Evolutionary conservation across 148 eudicot genomes (phyloP), one percentile per base, ranked within the genome.

Genomic region (Chenopodium formosanum): DNA sequence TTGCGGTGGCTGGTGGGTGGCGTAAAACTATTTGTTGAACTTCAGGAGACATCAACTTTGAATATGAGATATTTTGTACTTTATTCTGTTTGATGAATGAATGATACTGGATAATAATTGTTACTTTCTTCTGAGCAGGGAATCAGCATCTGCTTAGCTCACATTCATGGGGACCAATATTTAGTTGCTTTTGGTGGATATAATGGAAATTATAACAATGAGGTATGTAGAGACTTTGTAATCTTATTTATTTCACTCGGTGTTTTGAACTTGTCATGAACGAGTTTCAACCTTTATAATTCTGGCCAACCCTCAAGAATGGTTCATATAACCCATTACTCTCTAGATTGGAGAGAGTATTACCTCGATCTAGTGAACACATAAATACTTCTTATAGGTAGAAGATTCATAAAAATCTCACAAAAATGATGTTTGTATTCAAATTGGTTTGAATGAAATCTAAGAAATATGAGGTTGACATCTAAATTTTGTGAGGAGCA

Each of bases 181-280:
- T 88, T 96, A 90, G 86, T 96, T 79, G 90, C 98, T 46, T 96
- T 92, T 84, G 99, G 99, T 87, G 99, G 99, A 82, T 96, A 96
- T 84, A 96, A 92, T 78, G 99, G 99, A 73, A 91, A 87, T 79
- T 94, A 96, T 81, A 89, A 92, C 86, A 94, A 94, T 80, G 98
- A 96, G 99, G 99, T 94, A 94, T 77, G 34, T 19, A 37, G 69
- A 69, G 20, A 44, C 69, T 69, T 65, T 67, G 22, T 20, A 75
- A n/a, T 27, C 12, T 22, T 3, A 19, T 48, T 14, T 53, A 66
- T 56, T 76, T 11, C 5, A 16, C 52, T 65, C 52, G 53, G 44
- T 53, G 80, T 23, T 40, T 8, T 70, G 70, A 44, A 69, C 27
- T 63, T 37, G 56, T 74, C 77, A 58, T 48, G 27, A 60, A 46